Conservation (phyloP, 208 protist genomes). For the Borovskyia barvae region DNA sequence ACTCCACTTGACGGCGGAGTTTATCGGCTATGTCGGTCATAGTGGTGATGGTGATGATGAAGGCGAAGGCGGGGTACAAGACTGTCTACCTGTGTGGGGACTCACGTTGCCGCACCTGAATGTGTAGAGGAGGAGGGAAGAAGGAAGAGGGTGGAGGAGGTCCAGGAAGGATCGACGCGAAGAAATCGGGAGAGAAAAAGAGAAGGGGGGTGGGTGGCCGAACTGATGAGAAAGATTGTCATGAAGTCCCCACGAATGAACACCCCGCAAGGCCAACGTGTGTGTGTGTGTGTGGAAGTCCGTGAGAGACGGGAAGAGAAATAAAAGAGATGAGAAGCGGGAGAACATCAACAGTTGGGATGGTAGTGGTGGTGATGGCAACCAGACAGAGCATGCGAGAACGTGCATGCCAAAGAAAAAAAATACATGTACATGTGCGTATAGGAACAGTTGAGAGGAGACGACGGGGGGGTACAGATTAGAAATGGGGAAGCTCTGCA, state of each 20-base stretch:
- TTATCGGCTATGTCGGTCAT: conserved; percentile 44
- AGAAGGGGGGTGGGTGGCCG: background rate
- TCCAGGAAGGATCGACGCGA: background rate
- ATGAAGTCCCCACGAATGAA: too few species aligned
- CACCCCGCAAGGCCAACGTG: too few species aligned
- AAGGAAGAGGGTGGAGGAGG: background rate
- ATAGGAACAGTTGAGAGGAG: too few species aligned
- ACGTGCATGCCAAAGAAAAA: conserved; percentile 10
- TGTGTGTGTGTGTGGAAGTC: background rate
- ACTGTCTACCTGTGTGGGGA: conserved; percentile 10
- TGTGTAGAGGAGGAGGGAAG: background rate
- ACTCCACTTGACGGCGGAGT: conserved; percentile 84
- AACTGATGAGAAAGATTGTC: too few species aligned
- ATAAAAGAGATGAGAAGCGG: too few species aligned
- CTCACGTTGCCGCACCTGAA: background rate
- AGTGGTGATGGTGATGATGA: too few species aligned
- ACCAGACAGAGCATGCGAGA: too few species aligned
- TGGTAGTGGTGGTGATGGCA: too few species aligned
- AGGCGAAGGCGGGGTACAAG: background rate
- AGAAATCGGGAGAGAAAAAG: background rate
- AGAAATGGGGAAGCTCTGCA: too few species aligned
- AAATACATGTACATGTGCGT: too few species aligned
- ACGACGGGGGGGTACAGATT: too few species aligned
- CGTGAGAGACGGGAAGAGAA: background rate
- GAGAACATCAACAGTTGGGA: too few species aligned